These are phyloP conservation scores for Kentomonas sorsogonicus DNA, from an alignment of 208 protist species.

Conservation along the genomic window DNA sequence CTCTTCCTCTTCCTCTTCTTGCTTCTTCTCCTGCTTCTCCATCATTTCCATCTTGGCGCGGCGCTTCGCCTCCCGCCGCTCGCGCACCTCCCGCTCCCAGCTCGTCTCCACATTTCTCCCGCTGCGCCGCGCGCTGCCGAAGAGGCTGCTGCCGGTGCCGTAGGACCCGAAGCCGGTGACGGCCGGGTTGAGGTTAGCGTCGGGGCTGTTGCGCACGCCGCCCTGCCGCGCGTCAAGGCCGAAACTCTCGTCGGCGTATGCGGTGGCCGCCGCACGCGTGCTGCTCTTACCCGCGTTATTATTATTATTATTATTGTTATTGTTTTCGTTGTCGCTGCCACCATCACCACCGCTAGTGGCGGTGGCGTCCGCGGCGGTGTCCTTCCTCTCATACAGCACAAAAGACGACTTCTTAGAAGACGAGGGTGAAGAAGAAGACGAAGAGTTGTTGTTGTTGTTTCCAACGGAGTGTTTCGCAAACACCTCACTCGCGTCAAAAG, in stretches of 20 bases:
- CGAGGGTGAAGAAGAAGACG: too few species aligned
- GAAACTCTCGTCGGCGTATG: background rate
- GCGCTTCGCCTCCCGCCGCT: conserved; percentile 31
- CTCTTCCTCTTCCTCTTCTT: conserved; percentile 11
- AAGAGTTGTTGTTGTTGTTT: too few species aligned
- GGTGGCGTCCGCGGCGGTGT: too few species aligned
- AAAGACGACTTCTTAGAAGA: too few species aligned
- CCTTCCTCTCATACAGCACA: too few species aligned
- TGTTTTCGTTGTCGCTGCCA: background rate
- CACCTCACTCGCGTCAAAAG: too few species aligned
- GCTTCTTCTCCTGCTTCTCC: conserved; percentile 20
- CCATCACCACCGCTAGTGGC: conserved; percentile 8
- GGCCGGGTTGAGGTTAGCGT: conserved; percentile 26
- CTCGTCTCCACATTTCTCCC: conserved; percentile 50
- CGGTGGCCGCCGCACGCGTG: too few species aligned
- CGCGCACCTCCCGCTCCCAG: conserved; percentile 76
- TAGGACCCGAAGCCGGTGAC: conserved; percentile 56
- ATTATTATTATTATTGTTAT: background rate
- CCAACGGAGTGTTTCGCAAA: too few species aligned
- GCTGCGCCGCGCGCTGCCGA: conserved; percentile 60
- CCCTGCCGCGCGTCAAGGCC: too few species aligned
- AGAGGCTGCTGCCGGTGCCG: conserved; percentile 39
- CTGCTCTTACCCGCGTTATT: background rate
- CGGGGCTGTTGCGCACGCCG: too few species aligned
- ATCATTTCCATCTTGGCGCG: conserved; percentile 13